Evolutionary conservation across 164 flowering plant species (phyloP), one percentile per base, ranked within the genome.

Genomic region (Brasenia schreberi): DNA sequence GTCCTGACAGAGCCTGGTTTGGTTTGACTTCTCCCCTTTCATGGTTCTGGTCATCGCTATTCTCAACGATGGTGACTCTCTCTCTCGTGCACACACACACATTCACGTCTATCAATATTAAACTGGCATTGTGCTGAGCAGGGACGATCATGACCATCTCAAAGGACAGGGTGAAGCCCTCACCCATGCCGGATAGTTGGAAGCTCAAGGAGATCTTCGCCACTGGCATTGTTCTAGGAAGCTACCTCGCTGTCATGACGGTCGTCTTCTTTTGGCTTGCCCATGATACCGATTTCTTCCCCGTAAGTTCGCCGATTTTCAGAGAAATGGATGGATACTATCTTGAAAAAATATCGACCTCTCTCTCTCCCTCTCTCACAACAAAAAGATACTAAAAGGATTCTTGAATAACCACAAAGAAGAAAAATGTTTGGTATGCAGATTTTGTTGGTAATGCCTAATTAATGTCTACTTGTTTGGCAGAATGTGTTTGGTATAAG

Each of bases 181-280:
- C 81, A 3, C 81, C 81, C 2, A 5, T 76, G 72, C 81, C 81
- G 1, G 81, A 78, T n/a, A 73, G 77, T 4, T 78, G 81, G 81
- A 78, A 78, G 68, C 75, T 78, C 10, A 73, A 44, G 18, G 81
- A 79, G 69, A 79, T 79, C 61, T 79, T 79, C 53, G 79, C 81
- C 61, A 79, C 79, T 56, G 81, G 81, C 5, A 27, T 79, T 49
- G 77, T 79, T 61, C 71, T 79, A 19, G 81, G 81, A 11, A 62
- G 77, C 60, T 79, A 79, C 70, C 71, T 74, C 18, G 81, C 79
- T 2, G 60, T 76, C 6, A 76, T 72, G 77, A 79, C 77, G 14
- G 79, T 78, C 10, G 43, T 78, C 42, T 78, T 78, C 75, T 78
- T 78, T 71, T 78, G 77, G 77, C 59, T 62, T 33, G 72, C 69